phyloP scores from a whole-genome alignment of 169 alveolate genomes.

The Plasmodium billcollinsi region DNA sequence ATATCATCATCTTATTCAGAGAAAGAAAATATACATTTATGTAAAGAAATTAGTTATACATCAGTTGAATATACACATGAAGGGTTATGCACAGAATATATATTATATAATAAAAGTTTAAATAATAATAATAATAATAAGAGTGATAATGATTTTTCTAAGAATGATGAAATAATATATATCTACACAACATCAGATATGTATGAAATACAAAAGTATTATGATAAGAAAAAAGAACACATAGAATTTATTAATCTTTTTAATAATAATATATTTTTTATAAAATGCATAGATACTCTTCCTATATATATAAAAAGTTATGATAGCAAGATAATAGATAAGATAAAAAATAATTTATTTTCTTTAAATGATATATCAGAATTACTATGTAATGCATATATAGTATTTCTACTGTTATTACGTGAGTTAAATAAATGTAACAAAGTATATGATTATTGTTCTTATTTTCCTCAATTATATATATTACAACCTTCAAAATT shows the following conservation, averaged over 20 bases:
- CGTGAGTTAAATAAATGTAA: constrained; percentile 29
- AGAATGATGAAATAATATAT: background rate
- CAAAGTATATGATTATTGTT: constrained; percentile 24
- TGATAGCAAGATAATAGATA: constrained; percentile 3
- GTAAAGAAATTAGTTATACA: constrained; percentile 5
- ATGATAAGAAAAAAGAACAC: background rate
- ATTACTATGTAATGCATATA: constrained; percentile 24
- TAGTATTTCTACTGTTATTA: constrained; percentile 31
- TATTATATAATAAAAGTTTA: constrained; percentile 7
- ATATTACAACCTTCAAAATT: background rate
- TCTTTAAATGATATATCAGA: background rate
- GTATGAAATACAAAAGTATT: constrained; percentile 3
- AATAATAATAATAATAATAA: background rate
- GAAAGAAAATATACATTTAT: constrained; percentile 2
- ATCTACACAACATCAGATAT: background rate
- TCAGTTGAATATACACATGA: constrained; percentile 9
- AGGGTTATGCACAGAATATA: background rate
- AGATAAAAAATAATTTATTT: constrained; percentile 8
- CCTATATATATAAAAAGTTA: constrained; percentile 29
- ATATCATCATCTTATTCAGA: constrained; percentile 9
- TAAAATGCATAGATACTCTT: constrained; percentile 2
- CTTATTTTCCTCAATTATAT: constrained; percentile 26
- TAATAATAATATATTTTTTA: background rate
- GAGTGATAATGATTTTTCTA: background rate
- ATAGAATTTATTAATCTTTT: background rate